Conservation (phyloP, 495 filamentous ascomycete genomes). For the Immersiella caudata region DNA sequence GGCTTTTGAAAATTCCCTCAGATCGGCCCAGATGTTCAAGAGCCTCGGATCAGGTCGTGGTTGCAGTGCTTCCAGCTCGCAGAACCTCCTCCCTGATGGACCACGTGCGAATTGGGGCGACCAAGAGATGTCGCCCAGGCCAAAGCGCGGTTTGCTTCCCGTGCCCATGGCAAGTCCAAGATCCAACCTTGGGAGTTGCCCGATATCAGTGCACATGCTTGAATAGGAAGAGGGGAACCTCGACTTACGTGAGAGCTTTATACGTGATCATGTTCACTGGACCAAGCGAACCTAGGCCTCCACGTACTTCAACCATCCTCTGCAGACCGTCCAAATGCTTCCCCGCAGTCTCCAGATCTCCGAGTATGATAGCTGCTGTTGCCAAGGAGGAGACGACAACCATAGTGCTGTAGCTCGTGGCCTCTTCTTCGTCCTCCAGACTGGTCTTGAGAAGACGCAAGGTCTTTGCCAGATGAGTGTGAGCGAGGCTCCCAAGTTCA, state of each 20-base stretch:
- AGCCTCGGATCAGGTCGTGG: conserved; percentile 14
- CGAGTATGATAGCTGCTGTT: conserved; percentile 13
- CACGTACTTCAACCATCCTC: conserved; percentile 15
- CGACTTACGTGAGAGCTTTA: conserved; percentile 4
- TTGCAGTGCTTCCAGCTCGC: not conserved
- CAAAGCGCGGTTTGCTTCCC: conserved; percentile 17
- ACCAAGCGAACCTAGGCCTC: not conserved
- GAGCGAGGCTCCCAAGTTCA: not conserved
- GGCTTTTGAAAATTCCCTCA: conserved; percentile 16
- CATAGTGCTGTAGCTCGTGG: conserved; percentile 18
- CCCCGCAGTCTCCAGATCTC: conserved; percentile 17
- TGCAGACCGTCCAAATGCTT: conserved; percentile 26
- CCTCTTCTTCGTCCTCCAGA: conserved; percentile 8
- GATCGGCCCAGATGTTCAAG: conserved; percentile 24
- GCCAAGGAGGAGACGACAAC: conserved; percentile 18
- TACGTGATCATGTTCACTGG: not conserved
- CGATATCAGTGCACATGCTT: not conserved
- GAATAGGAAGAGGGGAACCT: not conserved
- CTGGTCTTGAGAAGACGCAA: conserved; percentile 10
- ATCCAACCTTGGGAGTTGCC: conserved; percentile 11
- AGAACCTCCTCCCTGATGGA: not conserved
- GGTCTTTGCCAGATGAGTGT: conserved; percentile 13
- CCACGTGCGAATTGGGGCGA: conserved; percentile 15
- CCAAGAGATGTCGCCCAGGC: conserved; percentile 9
- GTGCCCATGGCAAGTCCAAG: conserved; percentile 18